Evolutionary conservation across 2,329 filamentous ascomycete species (phyloP).

Genomic region (Celoporthe dispersa): DNA sequence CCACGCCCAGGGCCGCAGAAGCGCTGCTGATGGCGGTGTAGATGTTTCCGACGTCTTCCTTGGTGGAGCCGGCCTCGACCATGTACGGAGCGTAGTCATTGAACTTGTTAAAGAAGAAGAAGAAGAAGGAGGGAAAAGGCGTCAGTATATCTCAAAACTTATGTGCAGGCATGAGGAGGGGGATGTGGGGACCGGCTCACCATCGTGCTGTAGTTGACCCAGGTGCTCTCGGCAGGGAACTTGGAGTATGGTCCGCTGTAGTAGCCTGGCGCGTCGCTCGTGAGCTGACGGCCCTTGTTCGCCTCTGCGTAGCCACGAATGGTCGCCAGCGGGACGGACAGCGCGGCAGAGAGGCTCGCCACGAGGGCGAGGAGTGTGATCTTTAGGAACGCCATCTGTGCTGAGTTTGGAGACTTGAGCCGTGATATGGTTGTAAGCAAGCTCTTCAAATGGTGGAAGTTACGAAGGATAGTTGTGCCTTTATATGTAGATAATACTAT

Average conservation of each 20-base stretch:
- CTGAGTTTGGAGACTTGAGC: background rate
- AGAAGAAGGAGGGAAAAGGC: background rate
- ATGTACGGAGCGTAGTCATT: constrained; percentile 41
- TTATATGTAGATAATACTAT: no score
- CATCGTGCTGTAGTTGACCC: constrained; percentile 35
- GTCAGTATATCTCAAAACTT: background rate
- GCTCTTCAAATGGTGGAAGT: background rate
- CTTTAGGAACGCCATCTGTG: background rate
- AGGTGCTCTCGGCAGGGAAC: constrained; percentile 40
- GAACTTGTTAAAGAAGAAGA: constrained; percentile 31
- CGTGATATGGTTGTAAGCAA: no score
- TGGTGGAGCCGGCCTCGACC: constrained; percentile 38
- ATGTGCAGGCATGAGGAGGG: no score
- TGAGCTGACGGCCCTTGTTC: background rate
- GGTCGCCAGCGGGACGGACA: background rate
- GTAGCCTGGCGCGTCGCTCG: background rate
- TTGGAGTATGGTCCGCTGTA: constrained; percentile 19
- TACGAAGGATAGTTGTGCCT: background rate
- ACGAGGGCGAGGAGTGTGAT: background rate
- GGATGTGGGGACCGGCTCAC: background rate
- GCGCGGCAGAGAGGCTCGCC: background rate
- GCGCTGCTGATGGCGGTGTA: constrained; percentile 38
- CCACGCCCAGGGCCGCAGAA: constrained; percentile 40
- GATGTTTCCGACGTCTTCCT: constrained; percentile 41
- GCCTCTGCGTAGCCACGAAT: background rate